phyloP scores from a whole-genome alignment of 441 rosid species.

The Gossypium armourianum region DNA sequence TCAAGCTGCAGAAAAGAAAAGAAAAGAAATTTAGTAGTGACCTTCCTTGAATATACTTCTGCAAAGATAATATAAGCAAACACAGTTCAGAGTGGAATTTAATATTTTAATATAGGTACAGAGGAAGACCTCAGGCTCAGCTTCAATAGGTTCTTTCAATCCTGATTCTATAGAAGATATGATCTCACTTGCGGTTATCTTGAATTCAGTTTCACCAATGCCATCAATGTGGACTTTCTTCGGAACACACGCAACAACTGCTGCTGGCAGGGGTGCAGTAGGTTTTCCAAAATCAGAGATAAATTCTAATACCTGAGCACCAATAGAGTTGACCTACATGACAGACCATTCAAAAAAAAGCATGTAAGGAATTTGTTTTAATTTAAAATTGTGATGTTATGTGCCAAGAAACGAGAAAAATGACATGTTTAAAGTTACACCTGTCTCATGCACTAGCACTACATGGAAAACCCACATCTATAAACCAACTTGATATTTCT shows the following conservation, averaged over 20 bases:
- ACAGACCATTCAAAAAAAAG: conserved; percentile 10
- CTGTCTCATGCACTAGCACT: not conserved
- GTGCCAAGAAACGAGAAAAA: not conserved
- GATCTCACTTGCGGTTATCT: conserved; percentile 62
- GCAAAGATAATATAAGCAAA: conserved; percentile 15
- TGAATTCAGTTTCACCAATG: conserved; percentile 75
- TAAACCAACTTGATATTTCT: conserved; percentile 7
- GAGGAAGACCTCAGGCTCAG: conserved; percentile 85
- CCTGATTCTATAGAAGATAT: conserved; percentile 65
- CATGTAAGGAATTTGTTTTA: not conserved
- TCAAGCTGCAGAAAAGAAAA: conserved; percentile 57
- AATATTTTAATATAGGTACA: conserved; percentile 17
- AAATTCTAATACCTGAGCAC: conserved; percentile 82
- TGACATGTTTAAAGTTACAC: not conserved
- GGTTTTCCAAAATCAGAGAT: conserved; percentile 91
- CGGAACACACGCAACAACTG: conserved; percentile 96
- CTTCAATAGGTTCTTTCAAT: conserved; percentile 73
- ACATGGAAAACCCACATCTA: not conserved
- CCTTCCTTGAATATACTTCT: conserved; percentile 11
- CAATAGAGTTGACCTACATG: conserved; percentile 74
- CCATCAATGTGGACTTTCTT: conserved; percentile 73
- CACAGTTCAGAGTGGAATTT: conserved; percentile 17
- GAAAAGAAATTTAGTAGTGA: conserved; percentile 18
- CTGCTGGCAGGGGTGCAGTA: conserved; percentile 86
- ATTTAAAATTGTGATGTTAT: not conserved